These are phyloP conservation scores for Acanthamoeba castellanii DNA, from an alignment of 208 protist genomes.

Conservation along the genomic window DNA sequence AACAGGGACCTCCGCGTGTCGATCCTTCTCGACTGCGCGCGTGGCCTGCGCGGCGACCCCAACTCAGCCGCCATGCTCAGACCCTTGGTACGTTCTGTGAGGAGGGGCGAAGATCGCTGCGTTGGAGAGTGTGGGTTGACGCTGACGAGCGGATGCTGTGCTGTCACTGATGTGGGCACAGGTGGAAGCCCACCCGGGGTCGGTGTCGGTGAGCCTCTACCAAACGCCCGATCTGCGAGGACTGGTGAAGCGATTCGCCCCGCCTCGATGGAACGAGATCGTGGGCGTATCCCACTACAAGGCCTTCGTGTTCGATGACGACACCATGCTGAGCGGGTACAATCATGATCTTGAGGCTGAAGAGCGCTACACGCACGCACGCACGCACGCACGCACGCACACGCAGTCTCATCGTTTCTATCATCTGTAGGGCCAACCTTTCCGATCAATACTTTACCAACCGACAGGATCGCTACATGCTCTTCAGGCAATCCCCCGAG, in stretches of 20 bases:
- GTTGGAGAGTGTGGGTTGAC: too few species aligned
- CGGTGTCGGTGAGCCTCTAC: slow-evolving; percentile 66
- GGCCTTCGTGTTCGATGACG: slow-evolving; percentile 95
- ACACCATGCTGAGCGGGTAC: slow-evolving; percentile 92
- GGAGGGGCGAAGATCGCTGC: too few species aligned
- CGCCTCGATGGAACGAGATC: slow-evolving; percentile 82
- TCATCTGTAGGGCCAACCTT: slow-evolving; percentile 91
- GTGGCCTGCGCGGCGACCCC: background rate
- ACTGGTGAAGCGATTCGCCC: slow-evolving; percentile 67
- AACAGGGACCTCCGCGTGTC: background rate
- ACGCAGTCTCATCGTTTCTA: background rate
- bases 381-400: background rate
- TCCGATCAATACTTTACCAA: slow-evolving; percentile 95
- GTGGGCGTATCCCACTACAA: slow-evolving; percentile 97
- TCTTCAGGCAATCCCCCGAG: slow-evolving; percentile 87
- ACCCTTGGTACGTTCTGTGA: background rate
- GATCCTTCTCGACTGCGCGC: slow-evolving; percentile 19
- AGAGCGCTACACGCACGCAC: background rate
- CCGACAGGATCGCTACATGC: slow-evolving; percentile 95
- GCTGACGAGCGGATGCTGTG: too few species aligned
- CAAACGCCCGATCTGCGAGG: slow-evolving; percentile 71
- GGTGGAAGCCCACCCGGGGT: background rate
- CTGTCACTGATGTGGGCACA: background rate
- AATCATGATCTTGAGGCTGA: too few species aligned
- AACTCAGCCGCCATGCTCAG: background rate